These are phyloP conservation scores for Sporothrix luriei DNA, from an alignment of 2,329 filamentous ascomycete species.

Conservation along the genomic window DNA sequence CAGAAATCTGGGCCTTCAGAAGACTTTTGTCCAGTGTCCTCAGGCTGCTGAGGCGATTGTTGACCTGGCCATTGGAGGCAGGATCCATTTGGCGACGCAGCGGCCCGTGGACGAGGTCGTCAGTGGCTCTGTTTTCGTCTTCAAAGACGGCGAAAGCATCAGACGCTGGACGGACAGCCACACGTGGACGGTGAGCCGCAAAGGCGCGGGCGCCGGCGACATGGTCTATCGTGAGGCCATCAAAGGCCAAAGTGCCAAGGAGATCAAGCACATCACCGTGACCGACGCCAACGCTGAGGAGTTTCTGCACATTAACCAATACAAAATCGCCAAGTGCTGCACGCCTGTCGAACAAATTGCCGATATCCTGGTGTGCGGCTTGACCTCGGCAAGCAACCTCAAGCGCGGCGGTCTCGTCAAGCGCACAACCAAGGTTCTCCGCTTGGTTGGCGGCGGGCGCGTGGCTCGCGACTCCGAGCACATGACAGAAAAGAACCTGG, in stretches of 20 bases:
- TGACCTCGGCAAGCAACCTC: background rate
- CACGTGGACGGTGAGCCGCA: constrained; percentile 6
- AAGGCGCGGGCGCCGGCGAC: background rate
- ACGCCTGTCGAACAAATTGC: background rate
- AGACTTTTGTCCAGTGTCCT: background rate
- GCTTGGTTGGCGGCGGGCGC: background rate
- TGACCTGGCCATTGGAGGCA: background rate
- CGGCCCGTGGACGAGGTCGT: background rate
- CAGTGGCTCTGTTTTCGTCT: constrained; percentile 2
- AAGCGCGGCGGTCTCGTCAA: background rate
- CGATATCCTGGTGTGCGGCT: background rate
- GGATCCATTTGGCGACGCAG: background rate
- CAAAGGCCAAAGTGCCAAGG: no score
- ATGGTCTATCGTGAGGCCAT: constrained; percentile 1
- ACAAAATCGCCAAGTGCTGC: background rate
- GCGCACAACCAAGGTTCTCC: background rate
- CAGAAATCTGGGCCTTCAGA: background rate
- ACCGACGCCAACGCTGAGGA: background rate
- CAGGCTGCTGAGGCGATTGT: background rate
- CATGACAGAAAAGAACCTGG: background rate
- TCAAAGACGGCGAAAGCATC: background rate
- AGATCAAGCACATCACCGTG: background rate
- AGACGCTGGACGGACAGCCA: background rate
- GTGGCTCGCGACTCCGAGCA: background rate
- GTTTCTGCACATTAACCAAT: background rate